Evolutionary conservation across 192 early-diverging fungal genomes (phyloP), one percentile per base, ranked within the genome.

Genomic region (Lobosporangium transversale): DNA sequence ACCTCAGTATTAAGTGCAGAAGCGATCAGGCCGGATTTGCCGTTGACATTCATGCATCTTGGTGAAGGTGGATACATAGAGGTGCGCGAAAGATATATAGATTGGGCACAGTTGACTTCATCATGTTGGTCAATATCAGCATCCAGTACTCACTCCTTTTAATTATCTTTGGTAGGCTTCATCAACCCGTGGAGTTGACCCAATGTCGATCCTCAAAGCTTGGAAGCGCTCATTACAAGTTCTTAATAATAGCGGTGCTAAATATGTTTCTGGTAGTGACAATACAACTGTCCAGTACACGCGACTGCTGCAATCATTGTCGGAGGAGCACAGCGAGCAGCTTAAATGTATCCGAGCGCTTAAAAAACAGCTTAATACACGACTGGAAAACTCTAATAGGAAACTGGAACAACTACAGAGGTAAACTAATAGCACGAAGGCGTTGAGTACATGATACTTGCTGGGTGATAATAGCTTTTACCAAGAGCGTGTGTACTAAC

Each of bases 161-260:
- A n/a, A n/a, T n/a, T n/a, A n/a, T n/a, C n/a, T n/a, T n/a, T n/a
- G n/a, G n/a, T n/a, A n/a, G n/a, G n/a, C n/a, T n/a, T n/a, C n/a
- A n/a, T n/a, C n/a, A n/a, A n/a, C n/a, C n/a, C n/a, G n/a, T n/a
- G n/a, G n/a, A n/a, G n/a, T n/a, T n/a, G 71, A 75, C 21, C 33
- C 55, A 18, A 15, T 17, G 18, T 27, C 52, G 1, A 54, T 62
- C 24, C 51, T 62, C 21, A 57, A 47, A 12, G 23, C 4, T 12
- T 76, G 73, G 73, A 62, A 67, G 11, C 43, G 29, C 17, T 62
- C 64, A 4, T 12, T 76, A 12, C 58, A 66, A 14, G 10, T 24
- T 17, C 26, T 74, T 5, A 56, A 51, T 35, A 23, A 18, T 45
- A 26, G 29, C 23, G 10, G 45, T 23, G 18, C 12, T 20, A 29